Base-by-base conservation (phyloP, 2,329 filamentous ascomycete genomes). In the Fusarium sp. region DNA sequence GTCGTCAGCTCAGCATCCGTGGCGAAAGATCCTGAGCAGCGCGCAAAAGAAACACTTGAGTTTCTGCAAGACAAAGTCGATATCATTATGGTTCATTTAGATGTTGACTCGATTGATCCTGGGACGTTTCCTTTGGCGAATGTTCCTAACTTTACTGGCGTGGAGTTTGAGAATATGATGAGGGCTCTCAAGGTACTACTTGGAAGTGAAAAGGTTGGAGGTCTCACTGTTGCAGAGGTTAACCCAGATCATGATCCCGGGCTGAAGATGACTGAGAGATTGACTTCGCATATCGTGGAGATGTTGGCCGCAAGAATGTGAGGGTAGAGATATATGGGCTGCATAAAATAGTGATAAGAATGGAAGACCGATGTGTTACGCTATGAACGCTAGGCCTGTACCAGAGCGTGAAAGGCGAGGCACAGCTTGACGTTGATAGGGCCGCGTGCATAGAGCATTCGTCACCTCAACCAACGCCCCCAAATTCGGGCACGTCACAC, bases 41-140 rank as follows among this genome's bases (percentile, higher is more conserved):
- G 61, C 1, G 69, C 74, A 5, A 65, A 11, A 36, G 63, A 76
- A 57, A 54, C 72, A 9, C 60, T 76, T 3, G 24, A 62, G 35
- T 67, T 75, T 55, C 55, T 76, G 2, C 36, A 75, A 12, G 55
- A 55, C 0, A 69, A 48, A 4, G 74, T 76, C 5, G 74, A 76
- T 42, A 15, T 75, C 18, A 75, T 76, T 5, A 58, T 76, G 72
- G 69, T 76, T 22, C 74, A 76, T 49, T 26, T 76, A 11, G 72
- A 77, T 17, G 63, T 76, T n/a, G 74, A 77, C 24, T 67, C 72
- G 3, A 77, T 77, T 38, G 75, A 77, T 28, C 63, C 71, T 11
- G 49, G 45, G 14, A 65, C 48, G 2, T 77, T 77, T 38, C 75
- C 73, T 20, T 22, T 77, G 15, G 75, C 75, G 3, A 75, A 76